phyloP scores from a whole-genome alignment of 495 filamentous ascomycete species.

The Letharia columbiana region DNA sequence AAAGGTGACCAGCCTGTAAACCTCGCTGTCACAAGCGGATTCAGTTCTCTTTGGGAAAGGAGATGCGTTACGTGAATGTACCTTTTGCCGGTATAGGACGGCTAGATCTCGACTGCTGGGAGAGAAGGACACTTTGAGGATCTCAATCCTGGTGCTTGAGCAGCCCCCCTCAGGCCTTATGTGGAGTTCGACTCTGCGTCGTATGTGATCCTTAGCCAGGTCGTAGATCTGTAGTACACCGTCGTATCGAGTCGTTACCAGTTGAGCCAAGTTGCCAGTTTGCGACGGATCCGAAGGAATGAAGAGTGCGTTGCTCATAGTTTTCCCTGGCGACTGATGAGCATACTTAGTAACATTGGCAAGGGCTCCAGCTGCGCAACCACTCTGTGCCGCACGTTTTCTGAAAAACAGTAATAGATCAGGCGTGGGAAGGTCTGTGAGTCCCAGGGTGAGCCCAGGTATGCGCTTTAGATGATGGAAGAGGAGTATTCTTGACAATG shows the following conservation, averaged over 20 bases:
- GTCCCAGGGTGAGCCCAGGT: conserved; percentile 22
- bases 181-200: conserved; percentile 20
- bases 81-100: conserved; percentile 15
- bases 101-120: conserved; percentile 21
- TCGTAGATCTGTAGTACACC: conserved; percentile 21
- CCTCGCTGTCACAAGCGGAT: not conserved
- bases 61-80: not conserved
- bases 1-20: conserved; percentile 23
- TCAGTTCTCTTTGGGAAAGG: not conserved
- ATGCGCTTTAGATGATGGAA: conserved; percentile 16
- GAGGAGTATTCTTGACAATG: conserved; percentile 14
- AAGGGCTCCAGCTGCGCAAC: conserved; percentile 20
- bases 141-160: conserved; percentile 9
- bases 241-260: conserved; percentile 13
- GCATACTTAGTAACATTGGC: conserved; percentile 18
- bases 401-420: conserved; percentile 16
- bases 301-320: conserved; percentile 13
- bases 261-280: conserved; percentile 10
- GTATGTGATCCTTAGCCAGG: conserved; percentile 18
- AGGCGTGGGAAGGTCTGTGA: conserved; percentile 16
- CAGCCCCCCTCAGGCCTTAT: conserved; percentile 10
- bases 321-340: not conserved
- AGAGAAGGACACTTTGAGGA: conserved; percentile 25
- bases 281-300: conserved; percentile 5
- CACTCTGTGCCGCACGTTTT: conserved; percentile 18